phyloP scores from a whole-genome alignment of 768 basidiomycete genomes.

The Suillus spraguei region DNA sequence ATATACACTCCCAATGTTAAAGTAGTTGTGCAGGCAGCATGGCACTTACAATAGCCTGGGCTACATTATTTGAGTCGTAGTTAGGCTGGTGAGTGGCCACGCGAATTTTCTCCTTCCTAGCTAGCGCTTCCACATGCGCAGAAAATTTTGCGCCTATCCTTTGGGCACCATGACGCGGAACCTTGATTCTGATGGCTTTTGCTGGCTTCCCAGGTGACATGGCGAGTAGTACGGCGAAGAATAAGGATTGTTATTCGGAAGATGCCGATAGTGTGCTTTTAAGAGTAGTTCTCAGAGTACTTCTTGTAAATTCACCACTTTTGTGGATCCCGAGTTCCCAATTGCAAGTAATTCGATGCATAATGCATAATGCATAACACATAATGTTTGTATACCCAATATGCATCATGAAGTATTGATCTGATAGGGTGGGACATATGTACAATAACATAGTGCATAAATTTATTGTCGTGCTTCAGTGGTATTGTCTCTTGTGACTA shows the following conservation, averaged over 20 bases:
- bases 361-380: too few species aligned
- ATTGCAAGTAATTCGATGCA: too few species aligned
- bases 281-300: too few species aligned
- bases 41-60: constrained; percentile 65
- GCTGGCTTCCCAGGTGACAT: constrained; percentile 49
- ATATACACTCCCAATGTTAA: neutral
- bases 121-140: constrained; percentile 57
- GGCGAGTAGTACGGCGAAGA: neutral
- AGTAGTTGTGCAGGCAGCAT: neutral
- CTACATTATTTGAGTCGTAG: constrained; percentile 50
- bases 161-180: constrained; percentile 77
- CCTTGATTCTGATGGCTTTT: constrained; percentile 60
- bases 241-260: constrained; percentile 2
- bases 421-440: too few species aligned
- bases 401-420: too few species aligned
- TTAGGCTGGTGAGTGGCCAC: constrained; percentile 55
- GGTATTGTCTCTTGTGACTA: too few species aligned
- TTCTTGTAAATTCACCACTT: too few species aligned
- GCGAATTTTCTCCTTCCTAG: constrained; percentile 55
- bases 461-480: too few species aligned
- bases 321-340: too few species aligned
- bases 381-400: too few species aligned
- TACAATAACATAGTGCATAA: too few species aligned
- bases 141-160: constrained; percentile 65
- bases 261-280: constrained; percentile 3